A percentile compares a stretch with the other conserved stretches of the same genome.
These are phyloP conservation scores for Xylariaceae sp. DNA, from an alignment of 2,329 filamentous ascomycete genomes.

Conservation along the genomic window DNA sequence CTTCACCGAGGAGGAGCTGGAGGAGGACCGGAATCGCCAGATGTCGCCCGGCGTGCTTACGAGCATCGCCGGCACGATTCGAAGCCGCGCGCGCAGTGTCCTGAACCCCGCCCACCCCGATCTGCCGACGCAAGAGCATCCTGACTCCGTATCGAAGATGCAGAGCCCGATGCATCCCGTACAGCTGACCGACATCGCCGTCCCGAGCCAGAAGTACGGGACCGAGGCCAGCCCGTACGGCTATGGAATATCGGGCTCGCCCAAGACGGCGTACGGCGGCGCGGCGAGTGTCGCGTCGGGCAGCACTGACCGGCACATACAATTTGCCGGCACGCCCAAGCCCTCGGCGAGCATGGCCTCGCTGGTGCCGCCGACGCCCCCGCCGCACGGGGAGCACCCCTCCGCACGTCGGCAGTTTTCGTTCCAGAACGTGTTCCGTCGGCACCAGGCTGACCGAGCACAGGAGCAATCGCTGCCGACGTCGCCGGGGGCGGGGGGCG, in stretches of 20 bases:
- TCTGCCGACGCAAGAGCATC: slow-evolving; percentile 29
- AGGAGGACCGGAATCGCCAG: slow-evolving; percentile 42
- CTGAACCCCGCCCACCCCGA: slow-evolving; percentile 33
- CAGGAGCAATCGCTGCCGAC: slow-evolving; percentile 21
- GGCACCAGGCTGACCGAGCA: slow-evolving; percentile 34
- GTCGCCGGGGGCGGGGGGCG: too few species aligned
- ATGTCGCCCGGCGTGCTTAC: slow-evolving; percentile 42
- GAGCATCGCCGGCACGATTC: slow-evolving; percentile 50
- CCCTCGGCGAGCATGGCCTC: slow-evolving; percentile 33
- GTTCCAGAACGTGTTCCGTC: slow-evolving; percentile 77
- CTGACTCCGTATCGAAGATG: slow-evolving; percentile 24
- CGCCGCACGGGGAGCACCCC: slow-evolving; percentile 40
- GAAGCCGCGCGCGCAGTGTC: slow-evolving; percentile 35
- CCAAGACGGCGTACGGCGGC: slow-evolving; percentile 42
- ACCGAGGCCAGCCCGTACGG: slow-evolving; percentile 35
- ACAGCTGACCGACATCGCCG: slow-evolving; percentile 53
- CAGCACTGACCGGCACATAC: slow-evolving; percentile 35
- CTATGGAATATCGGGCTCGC: slow-evolving; percentile 41
- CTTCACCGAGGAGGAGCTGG: slow-evolving; percentile 57
- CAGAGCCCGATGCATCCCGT: slow-evolving; percentile 54
- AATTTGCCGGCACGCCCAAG: slow-evolving; percentile 36
- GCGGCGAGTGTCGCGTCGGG: slow-evolving; percentile 38
- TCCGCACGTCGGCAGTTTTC: slow-evolving; percentile 74
- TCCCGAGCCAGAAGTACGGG: slow-evolving; percentile 38
- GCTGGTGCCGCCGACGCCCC: slow-evolving; percentile 52